Base-by-base conservation (phyloP, 225 moss, liverwort and hornwort species). In the Marchantia polymorpha region DNA sequence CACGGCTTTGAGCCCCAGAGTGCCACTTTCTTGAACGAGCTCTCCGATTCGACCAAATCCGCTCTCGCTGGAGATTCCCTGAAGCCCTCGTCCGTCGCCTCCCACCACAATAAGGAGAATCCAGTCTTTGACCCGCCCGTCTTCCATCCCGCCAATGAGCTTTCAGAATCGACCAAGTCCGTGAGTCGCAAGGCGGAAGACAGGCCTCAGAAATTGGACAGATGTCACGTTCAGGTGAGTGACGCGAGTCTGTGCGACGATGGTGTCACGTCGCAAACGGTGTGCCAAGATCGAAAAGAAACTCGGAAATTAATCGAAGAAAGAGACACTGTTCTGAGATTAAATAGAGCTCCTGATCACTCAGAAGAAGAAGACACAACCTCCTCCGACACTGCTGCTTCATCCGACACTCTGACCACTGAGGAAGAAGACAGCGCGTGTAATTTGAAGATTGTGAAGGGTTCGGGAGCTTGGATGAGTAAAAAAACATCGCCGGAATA, bases 131-230 rank as follows among this genome's bases (percentile, higher is more conserved):
- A n/a, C 11, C 39, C 8, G 0, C 46, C 68, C 0, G 68, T 47
- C 39, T 69, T 16, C 31, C 68, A 47, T 10, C 0, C 46, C 23
- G 73, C 61, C 29, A 82, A 12, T 79, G 56, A 56, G 11, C 10
- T 27, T 64, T 71, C 76, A 30, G 63, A 77, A 9, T 47, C 52
- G 46, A 30, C 65, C 56, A 64, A 64, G 14, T 72, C 77, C 79
- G 65, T 49, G n/a, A 77, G 76, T 12, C 53, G 50, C 56, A 64
- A 30, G 25, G 73, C 46, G 59, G 23, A 68, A 64, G 73, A 30
- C 50, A 30, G 0, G 10, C n/a, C 47, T 8, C 8, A 16, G 17
- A 74, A 63, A 12, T 29, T 52, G 50, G 69, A 78, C 51, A 27
- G 12, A 61, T 54, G 78, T 71, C 46, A 74, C 46, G 60, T 16